These are phyloP conservation scores for Xylaria hypoxylon DNA, from an alignment of 2,329 filamentous ascomycete species.

Conservation along the genomic window DNA sequence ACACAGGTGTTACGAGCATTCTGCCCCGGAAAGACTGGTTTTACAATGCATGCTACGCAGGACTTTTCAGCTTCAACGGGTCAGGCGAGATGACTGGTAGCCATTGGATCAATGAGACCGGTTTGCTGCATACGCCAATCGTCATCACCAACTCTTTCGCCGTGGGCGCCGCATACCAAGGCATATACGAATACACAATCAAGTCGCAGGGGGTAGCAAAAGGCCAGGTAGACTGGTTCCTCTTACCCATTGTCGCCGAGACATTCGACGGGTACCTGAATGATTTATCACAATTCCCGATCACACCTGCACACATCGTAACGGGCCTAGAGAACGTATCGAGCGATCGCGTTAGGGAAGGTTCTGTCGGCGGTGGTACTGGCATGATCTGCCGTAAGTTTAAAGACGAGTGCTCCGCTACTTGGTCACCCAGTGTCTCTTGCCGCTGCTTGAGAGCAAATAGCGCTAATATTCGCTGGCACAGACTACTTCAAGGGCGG, in stretches of 20 bases:
- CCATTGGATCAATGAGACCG: constrained; percentile 72
- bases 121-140: constrained; percentile 68
- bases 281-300: constrained; percentile 65
- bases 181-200: constrained; percentile 67
- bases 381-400: constrained; percentile 55
- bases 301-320: constrained; percentile 66
- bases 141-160: constrained; percentile 69
- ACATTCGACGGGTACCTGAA: constrained; percentile 73
- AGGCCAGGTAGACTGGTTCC: constrained; percentile 62
- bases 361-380: constrained; percentile 74
- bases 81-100: constrained; percentile 71
- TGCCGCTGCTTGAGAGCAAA: background rate
- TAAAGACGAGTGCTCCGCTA: background rate
- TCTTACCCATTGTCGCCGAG: constrained; percentile 70
- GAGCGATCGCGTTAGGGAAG: constrained; percentile 66
- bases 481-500: constrained; percentile 73
- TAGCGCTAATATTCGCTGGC: constrained; percentile 5
- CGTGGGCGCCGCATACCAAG: constrained; percentile 69
- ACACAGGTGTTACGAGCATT: constrained; percentile 64
- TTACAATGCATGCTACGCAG: constrained; percentile 59
- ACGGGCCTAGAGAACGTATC: constrained; percentile 64
- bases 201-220: constrained; percentile 57
- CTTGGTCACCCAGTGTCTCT: background rate
- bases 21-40: constrained; percentile 60
- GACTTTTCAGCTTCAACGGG: constrained; percentile 72